Conservation (phyloP, 768 basidiomycete genomes). For the Rhizopogon roseolus region DNA sequence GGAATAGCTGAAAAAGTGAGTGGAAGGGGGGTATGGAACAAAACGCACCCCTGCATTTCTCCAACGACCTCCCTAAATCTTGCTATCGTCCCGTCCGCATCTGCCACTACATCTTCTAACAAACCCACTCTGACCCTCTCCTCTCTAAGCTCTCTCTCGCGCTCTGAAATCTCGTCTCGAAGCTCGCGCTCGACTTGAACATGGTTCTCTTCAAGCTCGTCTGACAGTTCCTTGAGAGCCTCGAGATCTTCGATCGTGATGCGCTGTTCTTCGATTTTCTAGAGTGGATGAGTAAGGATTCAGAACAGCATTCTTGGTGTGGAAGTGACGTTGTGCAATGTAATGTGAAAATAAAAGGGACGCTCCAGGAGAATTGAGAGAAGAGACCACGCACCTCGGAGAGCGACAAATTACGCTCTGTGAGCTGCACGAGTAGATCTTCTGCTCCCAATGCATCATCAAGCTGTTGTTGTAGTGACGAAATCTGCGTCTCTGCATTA, state of each 20-base stretch:
- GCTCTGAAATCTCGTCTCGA: constrained; percentile 64
- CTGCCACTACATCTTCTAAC: constrained; percentile 76
- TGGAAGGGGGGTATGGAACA: not conserved
- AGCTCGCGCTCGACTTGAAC: constrained; percentile 88
- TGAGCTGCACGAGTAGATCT: constrained; percentile 93
- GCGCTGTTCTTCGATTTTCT: constrained; percentile 99
- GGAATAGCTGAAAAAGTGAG: constrained; percentile 7
- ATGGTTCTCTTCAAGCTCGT: constrained; percentile 97
- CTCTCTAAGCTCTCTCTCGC: not conserved
- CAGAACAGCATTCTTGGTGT: not conserved
- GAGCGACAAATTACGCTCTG: constrained; percentile 88
- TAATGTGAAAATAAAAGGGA: too few species aligned
- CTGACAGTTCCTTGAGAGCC: constrained; percentile 90
- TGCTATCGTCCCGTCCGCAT: constrained; percentile 81
- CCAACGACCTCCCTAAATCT: constrained; percentile 93
- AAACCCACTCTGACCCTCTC: not conserved
- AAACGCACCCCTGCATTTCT: constrained; percentile 67
- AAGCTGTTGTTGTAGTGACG: constrained; percentile 89
- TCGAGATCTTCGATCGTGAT: constrained; percentile 96
- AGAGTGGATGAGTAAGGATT: not conserved
- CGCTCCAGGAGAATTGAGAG: not conserved
- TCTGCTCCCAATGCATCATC: constrained; percentile 95
- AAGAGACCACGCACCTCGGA: constrained; percentile 57
- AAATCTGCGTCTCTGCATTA: constrained; percentile 88
- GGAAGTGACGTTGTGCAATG: not conserved